Conservation (phyloP, 1,139 yeast genomes). For the Eremothecium gossypii region DNA sequence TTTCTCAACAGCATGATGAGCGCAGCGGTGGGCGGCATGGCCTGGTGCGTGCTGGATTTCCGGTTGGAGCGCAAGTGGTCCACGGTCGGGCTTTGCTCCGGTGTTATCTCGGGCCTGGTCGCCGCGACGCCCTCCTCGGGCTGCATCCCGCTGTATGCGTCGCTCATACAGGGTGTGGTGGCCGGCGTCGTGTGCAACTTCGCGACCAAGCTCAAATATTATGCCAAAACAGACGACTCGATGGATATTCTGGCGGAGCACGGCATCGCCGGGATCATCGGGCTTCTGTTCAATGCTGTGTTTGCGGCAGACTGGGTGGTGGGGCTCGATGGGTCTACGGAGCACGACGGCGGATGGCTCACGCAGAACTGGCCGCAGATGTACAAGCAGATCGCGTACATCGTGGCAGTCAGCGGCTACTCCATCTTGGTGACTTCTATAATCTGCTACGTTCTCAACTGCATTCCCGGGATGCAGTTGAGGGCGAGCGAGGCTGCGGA, state of each 20-base stretch:
- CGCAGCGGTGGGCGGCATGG: constrained; percentile 83
- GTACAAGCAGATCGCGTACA: constrained; percentile 80
- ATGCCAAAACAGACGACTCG: constrained; percentile 79
- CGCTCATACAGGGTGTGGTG: constrained; percentile 71
- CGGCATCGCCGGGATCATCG: constrained; percentile 92
- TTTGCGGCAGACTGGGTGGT: constrained; percentile 83
- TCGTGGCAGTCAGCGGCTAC: constrained; percentile 66
- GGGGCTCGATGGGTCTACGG: constrained; percentile 79
- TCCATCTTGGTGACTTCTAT: constrained; percentile 70
- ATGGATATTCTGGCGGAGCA: constrained; percentile 96
- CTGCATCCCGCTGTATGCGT: constrained; percentile 83
- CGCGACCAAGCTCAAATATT: constrained; percentile 77
- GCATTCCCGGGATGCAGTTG: constrained; percentile 73
- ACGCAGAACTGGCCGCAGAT: constrained; percentile 85
- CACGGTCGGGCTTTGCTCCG: constrained; percentile 91
- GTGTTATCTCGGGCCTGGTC: constrained; percentile 87
- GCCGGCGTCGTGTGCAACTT: constrained; percentile 85
- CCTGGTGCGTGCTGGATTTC: constrained; percentile 89
- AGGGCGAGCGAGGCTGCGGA: constrained; percentile 82
- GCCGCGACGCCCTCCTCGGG: constrained; percentile 97
- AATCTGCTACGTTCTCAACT: constrained; percentile 63
- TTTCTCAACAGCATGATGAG: constrained; percentile 86
- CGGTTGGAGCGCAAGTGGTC: constrained; percentile 87
- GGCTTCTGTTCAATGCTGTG: constrained; percentile 76
- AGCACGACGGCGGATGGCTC: constrained; percentile 86